A percentile compares a stretch with the other conserved stretches of the same genome.
Evolutionary conservation across 345 rosid species (phyloP).

Genomic region (Corchorus capsularis): DNA sequence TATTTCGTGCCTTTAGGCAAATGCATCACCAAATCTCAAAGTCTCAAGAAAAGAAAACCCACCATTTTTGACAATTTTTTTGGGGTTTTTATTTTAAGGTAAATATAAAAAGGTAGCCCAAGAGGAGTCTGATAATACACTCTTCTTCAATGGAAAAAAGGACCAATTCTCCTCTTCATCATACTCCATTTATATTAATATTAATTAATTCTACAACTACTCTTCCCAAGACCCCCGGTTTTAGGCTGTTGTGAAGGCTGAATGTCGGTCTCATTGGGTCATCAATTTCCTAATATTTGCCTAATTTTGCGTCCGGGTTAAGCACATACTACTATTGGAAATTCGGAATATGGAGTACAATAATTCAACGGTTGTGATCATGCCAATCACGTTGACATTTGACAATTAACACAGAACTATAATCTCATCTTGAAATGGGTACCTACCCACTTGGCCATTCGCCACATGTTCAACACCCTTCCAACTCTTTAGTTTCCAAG

Average conservation of each 20-base stretch:
- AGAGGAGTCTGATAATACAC: background rate
- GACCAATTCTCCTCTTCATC: background rate
- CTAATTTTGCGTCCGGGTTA: background rate
- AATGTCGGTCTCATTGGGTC: conserved; percentile 16
- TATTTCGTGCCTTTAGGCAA: background rate
- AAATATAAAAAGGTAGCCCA: background rate
- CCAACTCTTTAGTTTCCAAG: background rate
- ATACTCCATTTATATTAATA: no score
- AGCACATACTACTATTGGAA: background rate
- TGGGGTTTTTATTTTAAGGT: background rate
- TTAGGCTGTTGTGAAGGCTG: background rate
- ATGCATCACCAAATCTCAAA: background rate
- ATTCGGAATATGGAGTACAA: no score
- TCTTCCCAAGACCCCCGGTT: background rate
- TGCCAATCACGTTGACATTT: conserved; percentile 15
- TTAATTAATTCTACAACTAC: background rate
- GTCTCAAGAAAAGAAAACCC: conserved; percentile 1
- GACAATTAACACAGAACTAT: background rate
- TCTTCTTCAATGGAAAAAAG: background rate
- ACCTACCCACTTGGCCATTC: conserved; percentile 11
- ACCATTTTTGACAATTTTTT: background rate
- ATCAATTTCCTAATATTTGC: background rate
- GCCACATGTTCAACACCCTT: background rate
- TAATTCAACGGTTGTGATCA: background rate
- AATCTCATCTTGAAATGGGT: background rate